Evolutionary conservation across 805 yeast species (phyloP), one percentile per base, ranked within the genome.

Genomic region (Babjeviella inositovora): DNA sequence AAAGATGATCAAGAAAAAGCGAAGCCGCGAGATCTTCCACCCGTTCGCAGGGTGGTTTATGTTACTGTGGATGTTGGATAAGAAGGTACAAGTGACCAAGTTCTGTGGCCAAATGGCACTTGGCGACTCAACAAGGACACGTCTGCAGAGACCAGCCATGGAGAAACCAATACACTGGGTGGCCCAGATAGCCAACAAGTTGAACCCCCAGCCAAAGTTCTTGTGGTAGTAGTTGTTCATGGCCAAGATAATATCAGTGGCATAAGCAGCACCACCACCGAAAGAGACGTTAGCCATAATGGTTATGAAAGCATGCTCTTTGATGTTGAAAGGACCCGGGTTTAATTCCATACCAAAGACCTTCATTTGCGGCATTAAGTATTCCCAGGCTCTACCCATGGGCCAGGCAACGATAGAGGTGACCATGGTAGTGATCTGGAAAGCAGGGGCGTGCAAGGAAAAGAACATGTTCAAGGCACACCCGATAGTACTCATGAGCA

Each of bases 41-140:
- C 75, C 73, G 30, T 67, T 48, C 14, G 74, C 67, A 5, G 46
- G 43, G 35, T 66, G 65, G 40, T 62, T 61, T 16, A 45, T 53
- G 31, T 60, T 47, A 38, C 57, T 30, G 44, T 53, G 59, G 43
- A 70, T 52, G 45, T 61, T 57, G 37, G 65, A 51, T 47, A 64
- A 54, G 32, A 71, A 59, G 12, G 76, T 69, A 14, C 68, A 38
- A 5, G 71, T 55, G 24, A 71, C 76, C 39, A 76, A 53, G 35
- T 61, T 62, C 2, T 65, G 44, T 4, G 87, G 87, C 85, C 85
- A 77, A 24, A 73, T 57, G 45, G 71, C 64, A n/a, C 67, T 50
- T 5, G 72, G 59, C 5, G 82, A 75, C 28, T 62, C 62, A 9
- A 75, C 72, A 30, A 75, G 53, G 17, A 70, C 51, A 32, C 63